Conservation (phyloP, 225 moss, liverwort and hornwort genomes). For the Polytrichum commune region DNA sequence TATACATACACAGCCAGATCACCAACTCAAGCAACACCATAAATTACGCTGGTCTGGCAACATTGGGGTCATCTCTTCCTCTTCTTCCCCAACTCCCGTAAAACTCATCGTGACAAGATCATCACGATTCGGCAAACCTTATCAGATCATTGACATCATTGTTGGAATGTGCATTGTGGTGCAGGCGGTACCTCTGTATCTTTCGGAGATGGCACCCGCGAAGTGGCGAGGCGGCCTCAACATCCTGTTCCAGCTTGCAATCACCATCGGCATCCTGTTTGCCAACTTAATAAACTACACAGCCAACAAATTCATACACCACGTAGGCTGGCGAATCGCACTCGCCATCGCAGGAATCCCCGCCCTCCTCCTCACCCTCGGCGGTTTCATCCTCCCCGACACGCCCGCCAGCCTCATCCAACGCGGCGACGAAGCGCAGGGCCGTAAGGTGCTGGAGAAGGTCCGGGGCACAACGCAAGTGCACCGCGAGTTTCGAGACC, state of each 20-base stretch:
- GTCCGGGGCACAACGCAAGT: conserved; percentile 45
- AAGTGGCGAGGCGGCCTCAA: conserved; percentile 33
- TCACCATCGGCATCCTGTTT: conserved; percentile 37
- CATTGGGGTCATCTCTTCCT: too few species aligned
- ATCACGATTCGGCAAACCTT: neutral
- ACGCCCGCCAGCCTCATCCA: conserved; percentile 50
- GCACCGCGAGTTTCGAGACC: conserved; percentile 36
- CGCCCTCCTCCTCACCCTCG: conserved; percentile 22
- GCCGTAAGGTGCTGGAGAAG: conserved; percentile 24
- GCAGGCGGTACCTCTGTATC: conserved; percentile 64
- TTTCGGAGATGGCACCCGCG: conserved; percentile 53
- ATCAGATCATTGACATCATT: neutral
- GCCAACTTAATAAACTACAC: conserved; percentile 53
- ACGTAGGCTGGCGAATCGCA: conserved; percentile 47
- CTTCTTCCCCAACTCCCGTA: too few species aligned
- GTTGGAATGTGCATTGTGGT: neutral
- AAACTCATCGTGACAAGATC: neutral
- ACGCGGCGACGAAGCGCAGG: conserved; percentile 22
- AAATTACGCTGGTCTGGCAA: too few species aligned
- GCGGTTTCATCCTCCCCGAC: conserved; percentile 41
- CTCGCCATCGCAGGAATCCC: conserved; percentile 35
- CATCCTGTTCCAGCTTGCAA: conserved; percentile 56
- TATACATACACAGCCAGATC: too few species aligned
- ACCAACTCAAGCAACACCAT: too few species aligned
- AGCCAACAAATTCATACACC: conserved; percentile 18